Evolutionary conservation across 805 yeast species (phyloP).

Genomic region (Phaffomyces thermotolerans): DNA sequence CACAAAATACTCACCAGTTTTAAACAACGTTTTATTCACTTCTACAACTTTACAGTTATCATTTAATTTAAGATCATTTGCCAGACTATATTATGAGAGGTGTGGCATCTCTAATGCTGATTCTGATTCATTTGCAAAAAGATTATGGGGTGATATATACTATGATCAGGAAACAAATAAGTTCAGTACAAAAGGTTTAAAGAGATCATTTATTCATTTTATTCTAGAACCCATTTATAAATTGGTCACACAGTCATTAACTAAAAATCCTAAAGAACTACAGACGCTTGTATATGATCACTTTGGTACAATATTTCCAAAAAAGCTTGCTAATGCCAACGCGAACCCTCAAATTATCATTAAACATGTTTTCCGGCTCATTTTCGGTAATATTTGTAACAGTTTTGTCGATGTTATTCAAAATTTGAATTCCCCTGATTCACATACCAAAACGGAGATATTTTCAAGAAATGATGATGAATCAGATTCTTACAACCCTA

Average conservation of each 20-base stretch:
- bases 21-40: slow-evolving; percentile 67
- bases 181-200: slow-evolving; percentile 31
- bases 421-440: slow-evolving; percentile 32
- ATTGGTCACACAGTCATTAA: slow-evolving; percentile 51
- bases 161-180: slow-evolving; percentile 36
- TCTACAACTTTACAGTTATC: slow-evolving; percentile 55
- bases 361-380: slow-evolving; percentile 41
- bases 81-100: slow-evolving; percentile 35
- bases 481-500: slow-evolving; percentile 18
- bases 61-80: slow-evolving; percentile 64
- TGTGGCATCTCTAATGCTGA: slow-evolving; percentile 26
- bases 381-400: slow-evolving; percentile 41
- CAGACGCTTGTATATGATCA: slow-evolving; percentile 37
- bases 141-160: slow-evolving; percentile 75
- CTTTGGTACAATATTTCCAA: slow-evolving; percentile 39
- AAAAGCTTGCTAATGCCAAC: slow-evolving; percentile 27
- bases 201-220: slow-evolving; percentile 43
- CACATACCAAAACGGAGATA: slow-evolving; percentile 20
- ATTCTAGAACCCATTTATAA: slow-evolving; percentile 79
- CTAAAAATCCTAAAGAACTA: slow-evolving; percentile 41
- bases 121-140: slow-evolving; percentile 36
- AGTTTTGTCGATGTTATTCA: slow-evolving; percentile 50
- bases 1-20: slow-evolving; percentile 44
- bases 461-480: slow-evolving; percentile 25
- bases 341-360: slow-evolving; percentile 57